These are phyloP conservation scores for Coprinopsis strossmayeri DNA, from an alignment of 768 basidiomycete species.

Conservation along the genomic window DNA sequence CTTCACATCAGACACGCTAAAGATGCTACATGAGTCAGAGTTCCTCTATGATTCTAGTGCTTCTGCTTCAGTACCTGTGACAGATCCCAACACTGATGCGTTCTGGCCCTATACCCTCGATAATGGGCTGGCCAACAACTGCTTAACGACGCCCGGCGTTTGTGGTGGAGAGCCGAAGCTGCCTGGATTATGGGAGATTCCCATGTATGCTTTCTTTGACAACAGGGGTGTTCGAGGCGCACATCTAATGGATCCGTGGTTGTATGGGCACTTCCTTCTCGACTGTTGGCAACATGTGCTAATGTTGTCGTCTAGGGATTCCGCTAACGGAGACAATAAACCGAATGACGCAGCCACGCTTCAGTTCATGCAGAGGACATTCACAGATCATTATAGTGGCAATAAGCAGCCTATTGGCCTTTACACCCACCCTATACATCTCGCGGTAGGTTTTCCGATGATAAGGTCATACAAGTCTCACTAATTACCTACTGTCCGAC, in stretches of 20 bases:
- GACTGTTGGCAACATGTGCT: neutral
- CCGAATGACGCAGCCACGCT: slow-evolving; percentile 60
- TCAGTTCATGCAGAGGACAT: slow-evolving; percentile 67
- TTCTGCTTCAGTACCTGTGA: slow-evolving; percentile 57
- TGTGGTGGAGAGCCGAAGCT: slow-evolving; percentile 69
- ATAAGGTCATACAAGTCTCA: neutral
- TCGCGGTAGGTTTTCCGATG: slow-evolving; percentile 37
- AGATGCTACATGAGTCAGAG: slow-evolving; percentile 41
- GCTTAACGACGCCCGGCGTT: slow-evolving; percentile 42
- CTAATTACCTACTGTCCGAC: neutral
- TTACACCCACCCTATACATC: slow-evolving; percentile 78
- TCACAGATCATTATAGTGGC: slow-evolving; percentile 65
- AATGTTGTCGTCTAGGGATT: slow-evolving; percentile 29
- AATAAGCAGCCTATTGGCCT: slow-evolving; percentile 77
- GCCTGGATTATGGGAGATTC: slow-evolving; percentile 80
- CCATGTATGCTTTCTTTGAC: slow-evolving; percentile 79
- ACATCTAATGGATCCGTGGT: slow-evolving; percentile 83
- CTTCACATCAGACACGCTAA: slow-evolving; percentile 57
- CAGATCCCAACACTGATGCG: slow-evolving; percentile 60
- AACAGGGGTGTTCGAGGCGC: slow-evolving; percentile 42
- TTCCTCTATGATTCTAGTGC: slow-evolving; percentile 73
- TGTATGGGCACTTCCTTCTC: slow-evolving; percentile 29
- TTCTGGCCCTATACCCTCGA: slow-evolving; percentile 84
- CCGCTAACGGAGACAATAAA: slow-evolving; percentile 41
- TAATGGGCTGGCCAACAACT: slow-evolving; percentile 74